These are phyloP conservation scores for Coccomyxa sp. DNA, from an alignment of 139 green algal species.

Conservation along the genomic window DNA sequence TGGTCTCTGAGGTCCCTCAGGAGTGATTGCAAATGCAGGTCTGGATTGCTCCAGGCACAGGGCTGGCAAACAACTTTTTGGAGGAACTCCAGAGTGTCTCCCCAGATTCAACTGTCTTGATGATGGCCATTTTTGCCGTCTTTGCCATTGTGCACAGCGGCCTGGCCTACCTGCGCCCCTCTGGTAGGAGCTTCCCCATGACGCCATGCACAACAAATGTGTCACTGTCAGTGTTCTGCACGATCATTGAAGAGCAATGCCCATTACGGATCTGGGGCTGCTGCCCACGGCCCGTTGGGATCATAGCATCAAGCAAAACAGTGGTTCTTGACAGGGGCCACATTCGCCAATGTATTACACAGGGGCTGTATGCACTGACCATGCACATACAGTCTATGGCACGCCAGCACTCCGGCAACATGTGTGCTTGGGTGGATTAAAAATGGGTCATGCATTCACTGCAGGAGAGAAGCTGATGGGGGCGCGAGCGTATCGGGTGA, in stretches of 20 bases:
- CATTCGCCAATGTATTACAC: too few relatives aligned
- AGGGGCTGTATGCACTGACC: too few relatives aligned
- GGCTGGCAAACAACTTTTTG: slow-evolving; percentile 70
- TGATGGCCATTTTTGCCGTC: slow-evolving; percentile 75
- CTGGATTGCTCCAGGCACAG: slow-evolving; percentile 72
- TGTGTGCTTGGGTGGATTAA: not conserved
- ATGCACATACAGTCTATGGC: too few relatives aligned
- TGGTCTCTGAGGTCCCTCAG: too few relatives aligned
- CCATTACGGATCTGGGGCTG: not conserved
- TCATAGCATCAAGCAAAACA: too few relatives aligned
- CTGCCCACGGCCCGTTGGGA: not conserved
- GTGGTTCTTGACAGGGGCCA: too few relatives aligned
- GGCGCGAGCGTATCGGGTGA: slow-evolving; percentile 82
- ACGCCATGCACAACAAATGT: not conserved
- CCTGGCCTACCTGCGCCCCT: slow-evolving; percentile 75
- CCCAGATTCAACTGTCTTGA: slow-evolving; percentile 59
- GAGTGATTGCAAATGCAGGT: slow-evolving; percentile 36
- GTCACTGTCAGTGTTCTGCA: too few relatives aligned
- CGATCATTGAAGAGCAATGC: too few relatives aligned
- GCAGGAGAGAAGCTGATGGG: slow-evolving; percentile 84
- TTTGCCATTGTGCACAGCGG: slow-evolving; percentile 90
- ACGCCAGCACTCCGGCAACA: too few relatives aligned
- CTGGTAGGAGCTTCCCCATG: slow-evolving; percentile 35
- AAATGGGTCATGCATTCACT: not conserved
- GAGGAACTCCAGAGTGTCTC: slow-evolving; percentile 38